These are phyloP conservation scores for Dactylis glomerata DNA, from an alignment of 176 grass and related monocot species.

Conservation along the genomic window DNA sequence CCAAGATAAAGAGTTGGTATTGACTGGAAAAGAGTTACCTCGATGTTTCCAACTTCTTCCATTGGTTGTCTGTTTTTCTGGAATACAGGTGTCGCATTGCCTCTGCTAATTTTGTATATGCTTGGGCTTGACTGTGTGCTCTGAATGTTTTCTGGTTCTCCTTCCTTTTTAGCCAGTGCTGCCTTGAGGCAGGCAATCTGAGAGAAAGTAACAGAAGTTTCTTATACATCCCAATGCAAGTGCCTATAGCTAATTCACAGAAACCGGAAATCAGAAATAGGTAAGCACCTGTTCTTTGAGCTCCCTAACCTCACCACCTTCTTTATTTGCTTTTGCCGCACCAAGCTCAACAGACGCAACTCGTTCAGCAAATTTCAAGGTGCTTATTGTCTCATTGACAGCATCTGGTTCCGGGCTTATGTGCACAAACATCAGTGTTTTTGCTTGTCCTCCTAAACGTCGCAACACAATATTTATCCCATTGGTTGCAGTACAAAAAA, in stretches of 20 bases:
- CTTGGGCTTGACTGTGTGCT: constrained; percentile 55
- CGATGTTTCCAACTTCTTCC: constrained; percentile 90
- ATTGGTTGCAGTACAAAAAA: constrained; percentile 18
- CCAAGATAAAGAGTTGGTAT: constrained; percentile 1
- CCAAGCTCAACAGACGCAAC: constrained; percentile 88
- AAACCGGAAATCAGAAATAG: constrained; percentile 1
- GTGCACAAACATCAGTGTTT: constrained; percentile 96
- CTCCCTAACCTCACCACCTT: constrained; percentile 62
- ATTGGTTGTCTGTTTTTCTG: constrained; percentile 66
- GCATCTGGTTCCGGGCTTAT: constrained; percentile 70
- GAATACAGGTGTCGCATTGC: constrained; percentile 27
- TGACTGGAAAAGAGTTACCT: constrained; percentile 39
- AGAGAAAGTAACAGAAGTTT: neutral
- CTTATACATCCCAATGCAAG: constrained; percentile 20
- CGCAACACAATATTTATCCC: constrained; percentile 18
- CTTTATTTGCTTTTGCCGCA: constrained; percentile 65
- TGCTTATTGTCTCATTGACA: constrained; percentile 68
- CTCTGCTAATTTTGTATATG: constrained; percentile 46
- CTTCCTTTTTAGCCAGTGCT: constrained; percentile 60
- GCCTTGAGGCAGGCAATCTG: constrained; percentile 81
- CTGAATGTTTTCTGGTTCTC: constrained; percentile 42
- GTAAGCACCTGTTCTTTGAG: constrained; percentile 77
- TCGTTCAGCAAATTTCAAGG: constrained; percentile 87
- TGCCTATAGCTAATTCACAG: neutral
- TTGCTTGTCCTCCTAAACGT: constrained; percentile 89